Evolutionary conservation across 1,284 basidiomycete species (phyloP), one percentile per base, ranked within the genome.

Genomic region (Fomitopsis betulina): DNA sequence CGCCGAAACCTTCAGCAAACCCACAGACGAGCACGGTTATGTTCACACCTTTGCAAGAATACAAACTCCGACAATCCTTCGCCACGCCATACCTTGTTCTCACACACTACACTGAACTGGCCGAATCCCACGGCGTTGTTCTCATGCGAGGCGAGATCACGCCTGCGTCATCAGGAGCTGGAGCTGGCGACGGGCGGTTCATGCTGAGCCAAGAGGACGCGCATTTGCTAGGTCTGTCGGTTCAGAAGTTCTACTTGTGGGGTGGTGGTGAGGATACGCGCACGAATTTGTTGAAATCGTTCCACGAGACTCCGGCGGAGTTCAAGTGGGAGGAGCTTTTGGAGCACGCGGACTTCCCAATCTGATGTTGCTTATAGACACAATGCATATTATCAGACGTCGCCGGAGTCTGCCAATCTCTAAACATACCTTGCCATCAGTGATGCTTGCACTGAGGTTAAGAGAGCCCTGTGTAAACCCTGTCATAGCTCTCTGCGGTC

Each of bases 11-110:
- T 60, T 64, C 76, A 51, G 58, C 69, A 30, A 82, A 85, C 66
- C 79, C 86, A 12, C 76, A 78, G 59, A 74, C 73, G 9, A 79
- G 88, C 17, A 89, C 94, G 0, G 80, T 96, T 42, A 81, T 99
- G 54, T 97, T 97, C 76, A 96, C 96, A 0, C 92, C 96, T 4
- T 79, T 98, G 53, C 90, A 93, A 65, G 96, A 98, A 76, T 99
- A 94, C 83, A 97, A 98, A 75, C 77, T 87, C 58, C 86, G 91
- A 33, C 83, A 85, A 61, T 83, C 90, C 49, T 98, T 91, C 74
- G 93, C 96, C 3, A 95, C 94, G 38, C 96, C 96, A 0, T 90
- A 93, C 68, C 80, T 99, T 27, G 91, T 93, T 37, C 70, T 98
- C 51, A 97, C 96, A 6, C 86, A 94, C 72, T 98, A 98, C 74